Percentiles rank a stretch among this genome's conserved stretches.
These are phyloP conservation scores for Protea cynaroides DNA, from an alignment of 164 flowering plant genomes.

Conservation along the genomic window DNA sequence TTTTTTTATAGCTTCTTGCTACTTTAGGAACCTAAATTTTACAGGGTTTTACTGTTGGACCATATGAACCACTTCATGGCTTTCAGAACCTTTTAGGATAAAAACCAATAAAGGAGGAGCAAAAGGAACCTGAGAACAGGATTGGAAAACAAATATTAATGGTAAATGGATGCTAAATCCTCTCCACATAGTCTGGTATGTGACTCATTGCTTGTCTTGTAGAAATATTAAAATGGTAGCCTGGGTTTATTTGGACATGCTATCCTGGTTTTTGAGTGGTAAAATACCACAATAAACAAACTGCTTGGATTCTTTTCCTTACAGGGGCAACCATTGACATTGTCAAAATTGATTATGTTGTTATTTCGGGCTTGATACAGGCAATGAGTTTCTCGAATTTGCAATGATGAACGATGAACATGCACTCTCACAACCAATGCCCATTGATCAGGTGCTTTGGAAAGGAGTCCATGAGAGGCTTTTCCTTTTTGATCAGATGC, in stretches of 20 bases:
- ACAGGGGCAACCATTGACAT: constrained; percentile 75
- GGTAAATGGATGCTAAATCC: background rate
- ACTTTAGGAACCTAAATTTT: too few species aligned
- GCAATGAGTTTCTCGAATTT: constrained; percentile 92
- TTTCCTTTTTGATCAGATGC: constrained; percentile 67
- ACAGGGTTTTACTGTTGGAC: too few species aligned
- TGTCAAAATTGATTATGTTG: constrained; percentile 89
- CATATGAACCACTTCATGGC: too few species aligned
- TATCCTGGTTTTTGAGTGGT: too few species aligned
- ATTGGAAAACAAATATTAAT: background rate
- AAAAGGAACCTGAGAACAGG: background rate
- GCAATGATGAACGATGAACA: constrained; percentile 44
- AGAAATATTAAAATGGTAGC: too few species aligned
- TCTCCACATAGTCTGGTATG: too few species aligned
- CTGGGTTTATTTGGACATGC: too few species aligned
- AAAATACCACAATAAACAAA: too few species aligned
- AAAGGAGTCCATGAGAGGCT: constrained; percentile 75
- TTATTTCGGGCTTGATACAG: constrained; percentile 63
- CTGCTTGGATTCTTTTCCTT: constrained; percentile 1
- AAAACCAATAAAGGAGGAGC: background rate
- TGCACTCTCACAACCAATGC: constrained; percentile 24
- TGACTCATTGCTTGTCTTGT: too few species aligned
- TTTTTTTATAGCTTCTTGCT: too few species aligned
- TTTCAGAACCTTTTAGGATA: too few species aligned
- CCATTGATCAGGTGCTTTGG: constrained; percentile 54